Percentiles rank a stretch among this genome's conserved stretches.
These are phyloP conservation scores for Terana coerulea DNA, from an alignment of 768 basidiomycete genomes.

Conservation along the genomic window DNA sequence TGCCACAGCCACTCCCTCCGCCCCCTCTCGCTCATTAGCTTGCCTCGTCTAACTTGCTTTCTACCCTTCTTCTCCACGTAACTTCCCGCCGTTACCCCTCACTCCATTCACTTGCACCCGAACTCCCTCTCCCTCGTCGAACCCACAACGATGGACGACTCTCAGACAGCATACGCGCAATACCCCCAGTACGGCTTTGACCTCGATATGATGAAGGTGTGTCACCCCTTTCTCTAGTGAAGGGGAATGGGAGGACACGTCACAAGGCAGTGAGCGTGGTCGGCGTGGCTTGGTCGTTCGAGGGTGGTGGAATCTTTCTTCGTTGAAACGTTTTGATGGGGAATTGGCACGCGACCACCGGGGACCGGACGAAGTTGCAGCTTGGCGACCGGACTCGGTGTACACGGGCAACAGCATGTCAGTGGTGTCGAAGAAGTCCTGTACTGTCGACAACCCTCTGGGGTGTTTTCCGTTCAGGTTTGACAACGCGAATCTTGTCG, in stretches of 20 bases:
- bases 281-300: no score
- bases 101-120: conserved; percentile 16
- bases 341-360: neutral
- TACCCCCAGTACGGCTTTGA: conserved; percentile 75
- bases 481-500: no score
- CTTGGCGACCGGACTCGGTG: no score
- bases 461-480: no score
- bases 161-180: conserved; percentile 67
- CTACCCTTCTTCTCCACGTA: conserved; percentile 37
- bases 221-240: conserved; percentile 15
- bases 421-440: no score
- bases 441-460: no score
- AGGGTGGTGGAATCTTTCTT: neutral
- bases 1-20: conserved; percentile 17
- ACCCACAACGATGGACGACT: conserved; percentile 57
- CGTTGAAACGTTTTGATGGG: neutral
- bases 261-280: neutral
- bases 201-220: conserved; percentile 90
- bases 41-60: conserved; percentile 39
- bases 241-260: neutral
- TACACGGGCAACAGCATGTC: no score
- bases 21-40: conserved; percentile 23
- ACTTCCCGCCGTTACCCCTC: conserved; percentile 38
- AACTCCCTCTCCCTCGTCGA: conserved; percentile 12
- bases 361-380: neutral